phyloP scores from a whole-genome alignment of 2,329 filamentous ascomycete genomes.

The Fusarium sulawesiense region DNA sequence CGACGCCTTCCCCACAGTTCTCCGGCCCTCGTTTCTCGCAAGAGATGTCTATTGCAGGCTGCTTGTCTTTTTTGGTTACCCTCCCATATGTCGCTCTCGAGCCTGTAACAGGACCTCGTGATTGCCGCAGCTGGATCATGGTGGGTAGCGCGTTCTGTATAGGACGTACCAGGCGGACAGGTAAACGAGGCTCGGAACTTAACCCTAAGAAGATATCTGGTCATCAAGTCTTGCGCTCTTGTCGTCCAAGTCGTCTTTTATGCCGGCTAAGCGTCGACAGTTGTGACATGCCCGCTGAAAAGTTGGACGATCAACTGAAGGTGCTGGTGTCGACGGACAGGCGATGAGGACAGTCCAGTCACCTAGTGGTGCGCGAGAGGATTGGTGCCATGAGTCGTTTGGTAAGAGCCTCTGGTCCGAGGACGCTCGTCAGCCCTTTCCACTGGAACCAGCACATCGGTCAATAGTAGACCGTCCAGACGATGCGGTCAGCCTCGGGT shows the following conservation, averaged over 20 bases:
- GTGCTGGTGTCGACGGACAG: slow-evolving; percentile 58
- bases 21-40: slow-evolving; percentile 78
- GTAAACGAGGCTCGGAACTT: slow-evolving; percentile 86
- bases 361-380: slow-evolving; percentile 65
- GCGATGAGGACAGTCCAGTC: slow-evolving; percentile 67
- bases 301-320: slow-evolving; percentile 55
- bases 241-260: slow-evolving; percentile 79
- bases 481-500: slow-evolving; percentile 47
- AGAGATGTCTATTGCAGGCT: slow-evolving; percentile 69
- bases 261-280: slow-evolving; percentile 50
- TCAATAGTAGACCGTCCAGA: slow-evolving; percentile 55
- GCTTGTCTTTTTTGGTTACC: slow-evolving; percentile 51
- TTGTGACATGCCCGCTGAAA: slow-evolving; percentile 60
- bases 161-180: slow-evolving; percentile 57
- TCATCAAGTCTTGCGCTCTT: slow-evolving; percentile 75
- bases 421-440: slow-evolving; percentile 79
- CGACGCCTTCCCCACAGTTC: slow-evolving; percentile 82
- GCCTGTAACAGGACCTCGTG: slow-evolving; percentile 68
- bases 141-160: slow-evolving; percentile 44
- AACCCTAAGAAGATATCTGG: slow-evolving; percentile 91
- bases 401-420: slow-evolving; percentile 79
- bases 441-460: slow-evolving; percentile 72
- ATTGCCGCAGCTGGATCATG: slow-evolving; percentile 61
- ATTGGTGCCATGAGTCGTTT: slow-evolving; percentile 77
- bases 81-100: slow-evolving; percentile 68